Conservation (phyloP, 768 basidiomycete genomes). For the Pisolithus sp. region DNA sequence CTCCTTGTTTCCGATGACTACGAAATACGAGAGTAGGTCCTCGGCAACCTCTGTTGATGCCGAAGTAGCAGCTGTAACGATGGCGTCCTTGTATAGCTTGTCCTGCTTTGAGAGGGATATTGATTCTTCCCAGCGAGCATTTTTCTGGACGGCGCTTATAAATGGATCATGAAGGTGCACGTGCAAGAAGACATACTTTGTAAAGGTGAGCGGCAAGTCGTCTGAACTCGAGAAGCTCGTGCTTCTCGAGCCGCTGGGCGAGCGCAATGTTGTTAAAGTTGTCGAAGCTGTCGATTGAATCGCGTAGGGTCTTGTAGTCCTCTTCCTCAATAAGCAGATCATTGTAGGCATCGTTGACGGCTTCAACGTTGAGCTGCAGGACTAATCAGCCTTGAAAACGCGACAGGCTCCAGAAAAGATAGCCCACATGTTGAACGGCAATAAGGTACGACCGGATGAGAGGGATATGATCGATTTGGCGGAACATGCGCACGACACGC, state of each 20-base stretch:
- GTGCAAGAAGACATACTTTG: slow-evolving; percentile 49
- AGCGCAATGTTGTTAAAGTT: slow-evolving; percentile 92
- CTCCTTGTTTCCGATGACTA: slow-evolving; percentile 98
- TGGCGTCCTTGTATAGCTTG: slow-evolving; percentile 94
- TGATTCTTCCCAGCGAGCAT: slow-evolving; percentile 92
- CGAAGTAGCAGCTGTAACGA: slow-evolving; percentile 87
- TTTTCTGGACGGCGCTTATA: slow-evolving; percentile 60
- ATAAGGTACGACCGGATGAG: slow-evolving; percentile 95
- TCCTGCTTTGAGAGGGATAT: slow-evolving; percentile 93
- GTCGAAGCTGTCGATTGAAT: slow-evolving; percentile 97
- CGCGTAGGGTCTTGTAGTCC: slow-evolving; percentile 95
- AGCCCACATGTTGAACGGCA: slow-evolving; percentile 83
- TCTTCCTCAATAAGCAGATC: slow-evolving; percentile 98
- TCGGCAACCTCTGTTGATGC: slow-evolving; percentile 85
- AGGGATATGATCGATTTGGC: slow-evolving; percentile 91
- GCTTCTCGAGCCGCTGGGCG: slow-evolving; percentile 80
- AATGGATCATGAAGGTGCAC: not conserved
- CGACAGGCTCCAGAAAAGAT: not conserved
- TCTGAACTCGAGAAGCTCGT: slow-evolving; percentile 91
- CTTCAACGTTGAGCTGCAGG: slow-evolving; percentile 84
- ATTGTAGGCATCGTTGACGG: slow-evolving; percentile 98
- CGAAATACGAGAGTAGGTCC: slow-evolving; percentile 92
- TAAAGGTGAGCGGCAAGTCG: slow-evolving; percentile 92
- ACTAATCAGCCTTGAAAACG: slow-evolving; percentile 1
- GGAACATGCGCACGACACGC: slow-evolving; percentile 94